Evolutionary conservation across 495 filamentous ascomycete species (phyloP).

Genomic region (Delitschia confertaspora): DNA sequence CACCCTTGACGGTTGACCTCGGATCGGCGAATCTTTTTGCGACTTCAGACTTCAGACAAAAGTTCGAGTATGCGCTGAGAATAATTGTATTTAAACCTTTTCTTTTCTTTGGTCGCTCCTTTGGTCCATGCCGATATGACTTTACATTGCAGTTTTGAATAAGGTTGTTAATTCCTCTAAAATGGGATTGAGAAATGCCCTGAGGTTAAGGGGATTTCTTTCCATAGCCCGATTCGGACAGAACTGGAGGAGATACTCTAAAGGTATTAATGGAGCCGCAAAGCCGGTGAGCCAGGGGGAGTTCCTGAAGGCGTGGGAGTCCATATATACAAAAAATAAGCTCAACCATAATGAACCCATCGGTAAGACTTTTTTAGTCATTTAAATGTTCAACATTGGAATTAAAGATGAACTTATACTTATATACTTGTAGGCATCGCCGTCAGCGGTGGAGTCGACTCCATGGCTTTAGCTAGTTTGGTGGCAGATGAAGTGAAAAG

Average conservation of each 20-base stretch:
- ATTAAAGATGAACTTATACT: background rate
- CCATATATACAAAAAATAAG: conserved; percentile 4
- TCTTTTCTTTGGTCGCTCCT: too few relatives aligned
- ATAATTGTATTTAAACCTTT: too few relatives aligned
- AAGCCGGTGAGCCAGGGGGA: conserved; percentile 14
- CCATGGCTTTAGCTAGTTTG: conserved; percentile 84
- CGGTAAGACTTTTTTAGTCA: background rate
- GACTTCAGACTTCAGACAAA: background rate
- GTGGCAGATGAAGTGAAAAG: conserved; percentile 36
- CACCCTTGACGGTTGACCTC: conserved; percentile 4
- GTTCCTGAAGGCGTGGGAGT: conserved; percentile 10
- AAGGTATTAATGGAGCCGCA: background rate
- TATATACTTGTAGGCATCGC: conserved; percentile 76
- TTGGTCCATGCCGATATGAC: too few relatives aligned
- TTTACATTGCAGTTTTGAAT: too few relatives aligned
- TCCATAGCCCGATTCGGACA: background rate
- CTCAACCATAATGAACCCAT: background rate
- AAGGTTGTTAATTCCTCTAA: too few relatives aligned
- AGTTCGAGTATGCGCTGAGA: background rate
- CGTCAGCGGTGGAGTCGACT: conserved; percentile 88
- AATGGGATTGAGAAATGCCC: conserved; percentile 23
- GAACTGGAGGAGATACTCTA: background rate
- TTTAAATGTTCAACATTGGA: background rate
- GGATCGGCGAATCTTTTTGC: conserved; percentile 1
- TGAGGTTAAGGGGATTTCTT: conserved; percentile 14